Evolutionary conservation across 352 stramenopile species (phyloP).

Genomic region (Peronospora belbahrii): DNA sequence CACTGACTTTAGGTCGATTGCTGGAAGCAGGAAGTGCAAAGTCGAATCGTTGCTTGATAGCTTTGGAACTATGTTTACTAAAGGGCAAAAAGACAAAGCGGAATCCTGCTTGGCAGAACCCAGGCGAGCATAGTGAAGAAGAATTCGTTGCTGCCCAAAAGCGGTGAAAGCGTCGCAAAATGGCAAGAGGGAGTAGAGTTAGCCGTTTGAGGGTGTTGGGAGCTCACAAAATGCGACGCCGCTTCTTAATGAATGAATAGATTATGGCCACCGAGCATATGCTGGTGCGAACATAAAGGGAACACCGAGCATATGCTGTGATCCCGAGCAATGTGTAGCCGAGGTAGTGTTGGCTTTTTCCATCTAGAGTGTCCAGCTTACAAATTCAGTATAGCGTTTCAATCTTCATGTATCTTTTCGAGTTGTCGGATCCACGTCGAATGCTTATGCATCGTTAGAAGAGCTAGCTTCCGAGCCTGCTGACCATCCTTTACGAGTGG

Average conservation of each 20-base stretch:
- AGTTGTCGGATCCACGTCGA: slow-evolving; percentile 13
- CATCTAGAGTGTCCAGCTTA: slow-evolving; percentile 61
- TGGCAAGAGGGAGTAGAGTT: too few species aligned
- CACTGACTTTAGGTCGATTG: slow-evolving; percentile 4
- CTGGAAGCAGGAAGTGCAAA: slow-evolving; percentile 34
- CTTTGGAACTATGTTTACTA: slow-evolving; percentile 57
- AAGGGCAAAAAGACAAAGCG: slow-evolving; percentile 40
- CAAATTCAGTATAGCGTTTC: slow-evolving; percentile 80
- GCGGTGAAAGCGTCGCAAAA: slow-evolving; percentile 36
- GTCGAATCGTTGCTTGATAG: slow-evolving; percentile 52
- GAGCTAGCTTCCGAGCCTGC: slow-evolving; percentile 63
- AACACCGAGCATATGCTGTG: slow-evolving; percentile 67
- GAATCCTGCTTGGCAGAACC: slow-evolving; percentile 8
- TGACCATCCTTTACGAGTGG: slow-evolving; percentile 74
- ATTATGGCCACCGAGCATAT: too few species aligned
- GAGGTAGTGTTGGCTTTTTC: slow-evolving; percentile 57
- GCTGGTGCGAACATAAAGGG: slow-evolving; percentile 33
- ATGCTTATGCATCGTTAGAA: slow-evolving; percentile 53
- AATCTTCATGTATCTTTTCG: slow-evolving; percentile 48
- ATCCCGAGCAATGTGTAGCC: slow-evolving; percentile 68
- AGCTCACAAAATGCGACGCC: too few species aligned
- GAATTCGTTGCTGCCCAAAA: slow-evolving; percentile 52
- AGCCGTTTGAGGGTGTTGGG: too few species aligned
- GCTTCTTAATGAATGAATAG: too few species aligned
- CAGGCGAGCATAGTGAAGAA: slow-evolving; percentile 45